These are phyloP conservation scores for Dendrobium catenatum DNA, from an alignment of 106 monocot genomes.

Conservation along the genomic window DNA sequence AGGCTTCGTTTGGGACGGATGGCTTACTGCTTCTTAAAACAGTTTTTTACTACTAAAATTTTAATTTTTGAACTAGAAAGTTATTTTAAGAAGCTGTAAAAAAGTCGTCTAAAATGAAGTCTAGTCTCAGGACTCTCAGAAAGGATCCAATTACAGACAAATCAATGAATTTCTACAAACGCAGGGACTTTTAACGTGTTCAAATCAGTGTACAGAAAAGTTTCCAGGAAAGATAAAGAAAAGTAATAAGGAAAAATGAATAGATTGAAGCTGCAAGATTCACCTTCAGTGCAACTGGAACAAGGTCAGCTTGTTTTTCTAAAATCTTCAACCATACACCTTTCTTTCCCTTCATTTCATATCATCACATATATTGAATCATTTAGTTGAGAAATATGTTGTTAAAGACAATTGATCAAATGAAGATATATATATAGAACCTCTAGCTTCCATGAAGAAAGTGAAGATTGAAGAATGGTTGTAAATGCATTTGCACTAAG, in stretches of 20 bases:
- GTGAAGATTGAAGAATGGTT: constrained; percentile 55
- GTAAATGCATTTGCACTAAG: constrained; percentile 44
- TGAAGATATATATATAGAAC: constrained; percentile 8
- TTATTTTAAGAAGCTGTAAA: too few species aligned
- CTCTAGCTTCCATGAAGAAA: constrained; percentile 59
- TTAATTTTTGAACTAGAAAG: too few species aligned
- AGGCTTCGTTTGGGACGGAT: too few species aligned
- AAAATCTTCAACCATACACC: constrained; percentile 75
- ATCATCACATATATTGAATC: neutral
- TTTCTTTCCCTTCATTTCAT: constrained; percentile 58
- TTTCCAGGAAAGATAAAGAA: neutral
- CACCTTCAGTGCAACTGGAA: constrained; percentile 78
- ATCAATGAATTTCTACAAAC: too few species aligned
- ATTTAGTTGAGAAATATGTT: neutral
- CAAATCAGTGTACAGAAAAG: neutral
- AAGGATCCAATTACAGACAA: too few species aligned
- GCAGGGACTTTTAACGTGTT: neutral
- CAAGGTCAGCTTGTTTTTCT: constrained; percentile 59
- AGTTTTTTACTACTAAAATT: too few species aligned
- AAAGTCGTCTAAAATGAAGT: too few species aligned
- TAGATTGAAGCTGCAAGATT: neutral
- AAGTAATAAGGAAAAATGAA: neutral
- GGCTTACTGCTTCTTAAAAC: too few species aligned
- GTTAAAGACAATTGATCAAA: neutral
- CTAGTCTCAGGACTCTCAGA: too few species aligned